Conservation (phyloP, 75 land plant species). For the Pinus taeda region DNA sequence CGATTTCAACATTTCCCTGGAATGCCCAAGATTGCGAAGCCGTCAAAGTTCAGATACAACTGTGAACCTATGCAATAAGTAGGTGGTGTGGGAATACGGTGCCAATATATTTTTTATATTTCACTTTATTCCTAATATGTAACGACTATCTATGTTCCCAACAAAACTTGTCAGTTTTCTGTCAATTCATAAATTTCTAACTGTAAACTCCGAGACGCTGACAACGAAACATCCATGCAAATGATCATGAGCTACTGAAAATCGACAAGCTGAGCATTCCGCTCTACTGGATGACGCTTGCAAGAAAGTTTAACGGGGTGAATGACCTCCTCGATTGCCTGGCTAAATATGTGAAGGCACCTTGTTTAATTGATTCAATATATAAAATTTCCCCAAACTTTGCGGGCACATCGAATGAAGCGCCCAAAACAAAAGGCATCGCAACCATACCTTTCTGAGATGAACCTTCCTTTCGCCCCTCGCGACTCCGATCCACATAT, state of each 20-base stretch:
- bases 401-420: neutral
- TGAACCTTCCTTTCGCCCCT: constrained; percentile 28
- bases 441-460: constrained; percentile 26
- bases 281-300: too few species aligned
- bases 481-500: constrained; percentile 14
- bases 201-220: neutral
- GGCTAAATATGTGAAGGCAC: neutral
- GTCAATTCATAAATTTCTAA: neutral
- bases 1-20: neutral
- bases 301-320: neutral
- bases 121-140: too few species aligned
- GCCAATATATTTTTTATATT: neutral
- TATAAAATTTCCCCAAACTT: neutral
- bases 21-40: neutral
- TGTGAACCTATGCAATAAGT: neutral
- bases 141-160: too few species aligned
- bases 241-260: neutral
- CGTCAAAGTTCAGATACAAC: neutral
- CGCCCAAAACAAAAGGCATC: neutral
- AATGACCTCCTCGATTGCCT: neutral
- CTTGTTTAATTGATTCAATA: neutral
- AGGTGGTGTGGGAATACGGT: neutral
- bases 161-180: neutral
- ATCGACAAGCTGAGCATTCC: neutral
- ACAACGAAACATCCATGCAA: neutral